A percentile compares a stretch with the other conserved stretches of the same genome.
These are phyloP conservation scores for Paraconiothyrium brasiliense DNA, from an alignment of 2,329 filamentous ascomycete species.

Conservation along the genomic window DNA sequence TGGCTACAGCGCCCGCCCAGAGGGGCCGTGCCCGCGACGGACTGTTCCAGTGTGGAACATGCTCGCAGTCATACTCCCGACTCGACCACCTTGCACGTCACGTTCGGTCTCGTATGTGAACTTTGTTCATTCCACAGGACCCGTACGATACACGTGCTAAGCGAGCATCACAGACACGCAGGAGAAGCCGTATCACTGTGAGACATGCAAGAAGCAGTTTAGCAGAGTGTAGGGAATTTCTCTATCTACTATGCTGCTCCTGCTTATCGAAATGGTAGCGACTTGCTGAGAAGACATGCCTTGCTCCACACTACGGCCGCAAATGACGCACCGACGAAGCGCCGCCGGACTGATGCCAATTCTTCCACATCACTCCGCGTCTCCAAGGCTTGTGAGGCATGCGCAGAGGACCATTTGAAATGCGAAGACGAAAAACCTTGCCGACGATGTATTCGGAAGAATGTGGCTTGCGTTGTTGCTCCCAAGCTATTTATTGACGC, in stretches of 20 bases:
- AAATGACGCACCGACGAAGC: constrained; percentile 37
- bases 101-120: constrained; percentile 57
- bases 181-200: constrained; percentile 58
- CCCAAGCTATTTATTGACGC: constrained; percentile 16
- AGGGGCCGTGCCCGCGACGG: constrained; percentile 26
- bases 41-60: constrained; percentile 62
- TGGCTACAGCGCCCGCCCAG: too few relatives aligned
- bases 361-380: too few relatives aligned
- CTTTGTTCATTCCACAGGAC: not conserved
- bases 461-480: constrained; percentile 50
- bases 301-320: constrained; percentile 49
- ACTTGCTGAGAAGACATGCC: constrained; percentile 62
- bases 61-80: constrained; percentile 61
- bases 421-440: constrained; percentile 66
- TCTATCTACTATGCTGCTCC: not conserved
- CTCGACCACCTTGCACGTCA: constrained; percentile 64
- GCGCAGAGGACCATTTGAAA: constrained; percentile 61
- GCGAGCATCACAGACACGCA: constrained; percentile 41
- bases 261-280: constrained; percentile 36
- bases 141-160: not conserved
- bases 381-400: constrained; percentile 61
- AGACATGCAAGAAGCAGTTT: constrained; percentile 58
- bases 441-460: constrained; percentile 60
- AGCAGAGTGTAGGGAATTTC: constrained; percentile 50
- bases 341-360: constrained; percentile 32